A percentile compares a stretch with the other conserved stretches of the same genome.
phyloP scores from a whole-genome alignment of 2,329 filamentous ascomycete species.

The Alternaria consortialis region DNA sequence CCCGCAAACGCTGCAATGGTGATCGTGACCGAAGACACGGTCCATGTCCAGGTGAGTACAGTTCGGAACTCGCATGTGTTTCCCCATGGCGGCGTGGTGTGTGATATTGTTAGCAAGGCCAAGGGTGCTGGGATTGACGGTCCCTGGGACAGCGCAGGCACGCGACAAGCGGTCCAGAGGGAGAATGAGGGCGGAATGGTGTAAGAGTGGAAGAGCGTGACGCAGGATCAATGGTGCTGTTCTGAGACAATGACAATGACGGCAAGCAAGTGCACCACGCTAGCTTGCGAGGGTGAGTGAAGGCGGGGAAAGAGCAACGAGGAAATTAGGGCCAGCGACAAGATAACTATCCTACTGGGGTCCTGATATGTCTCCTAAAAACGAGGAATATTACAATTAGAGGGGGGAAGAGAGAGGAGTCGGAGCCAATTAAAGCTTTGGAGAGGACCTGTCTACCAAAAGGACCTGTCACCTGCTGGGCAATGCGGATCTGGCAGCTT shows the following conservation, averaged over 20 bases:
- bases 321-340: not conserved
- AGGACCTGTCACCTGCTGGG: not conserved
- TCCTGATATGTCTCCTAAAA: not conserved
- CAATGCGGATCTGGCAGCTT: not conserved
- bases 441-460: not conserved
- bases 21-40: slow-evolving; percentile 64
- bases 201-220: slow-evolving; percentile 2
- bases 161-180: not conserved
- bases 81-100: slow-evolving; percentile 29
- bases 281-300: slow-evolving; percentile 1
- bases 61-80: slow-evolving; percentile 38
- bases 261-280: slow-evolving; percentile 6
- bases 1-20: slow-evolving; percentile 68
- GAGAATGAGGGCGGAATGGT: slow-evolving; percentile 4
- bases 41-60: slow-evolving; percentile 77
- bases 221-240: not conserved
- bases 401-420: not conserved
- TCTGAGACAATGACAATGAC: not conserved
- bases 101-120: slow-evolving; percentile 26
- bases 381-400: not conserved
- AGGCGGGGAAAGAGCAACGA: slow-evolving; percentile 15
- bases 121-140: not conserved
- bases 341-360: not conserved
- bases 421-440: not conserved
- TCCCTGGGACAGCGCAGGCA: not conserved